Base-by-base conservation (phyloP, 768 basidiomycete genomes). In the Infundibulicybe gibba region DNA sequence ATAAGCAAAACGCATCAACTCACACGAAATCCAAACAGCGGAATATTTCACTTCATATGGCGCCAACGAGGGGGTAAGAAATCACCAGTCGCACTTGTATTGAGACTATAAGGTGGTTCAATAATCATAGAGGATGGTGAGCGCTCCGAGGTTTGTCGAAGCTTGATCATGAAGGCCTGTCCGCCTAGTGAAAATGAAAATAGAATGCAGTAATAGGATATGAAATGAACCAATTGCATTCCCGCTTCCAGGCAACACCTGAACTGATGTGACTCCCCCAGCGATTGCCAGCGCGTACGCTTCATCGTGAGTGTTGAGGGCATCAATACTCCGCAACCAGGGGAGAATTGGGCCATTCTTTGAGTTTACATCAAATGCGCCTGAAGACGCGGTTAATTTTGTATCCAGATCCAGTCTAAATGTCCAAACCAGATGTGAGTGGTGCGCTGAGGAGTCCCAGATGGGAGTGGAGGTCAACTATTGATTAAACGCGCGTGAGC, bases 241-340 rank as follows among this genome's bases (percentile, higher is more conserved):
- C 20, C 63, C 76, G 45, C 78, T 83, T 6, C 91, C 93, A 8
- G 93, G 89, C 3, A 94, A 67, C 34, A 94, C 72, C 54, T 90
- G 86, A 13, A 79, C 83, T 2, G 91, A 86, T 0, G 94, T 95
- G 31, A 95, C 85, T 12, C 94, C 94, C 10, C 93, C 93, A 3
- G 94, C 77, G 45, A 93, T 83, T 2, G 88, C 79, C 13, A 90
- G 72, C 47, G 71, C 71, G 61, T 84, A 85, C 1, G 84, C 74
- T 34, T 83, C 80, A 58, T 94, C 93, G 49, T 92, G 88, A 1
- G 89, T 92, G 60, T 94, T 87, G 55, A 97, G 75, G 0, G 79
- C 90, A 60, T 97, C 94, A 33, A 93, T 72, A 47, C 80, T 85
- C 40, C 91, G 76, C 20, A 97, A 70, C 82, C 85, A 90, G 2